These are phyloP conservation scores for Apostasia shenzhenica DNA, from an alignment of 106 monocot species.

Conservation along the genomic window DNA sequence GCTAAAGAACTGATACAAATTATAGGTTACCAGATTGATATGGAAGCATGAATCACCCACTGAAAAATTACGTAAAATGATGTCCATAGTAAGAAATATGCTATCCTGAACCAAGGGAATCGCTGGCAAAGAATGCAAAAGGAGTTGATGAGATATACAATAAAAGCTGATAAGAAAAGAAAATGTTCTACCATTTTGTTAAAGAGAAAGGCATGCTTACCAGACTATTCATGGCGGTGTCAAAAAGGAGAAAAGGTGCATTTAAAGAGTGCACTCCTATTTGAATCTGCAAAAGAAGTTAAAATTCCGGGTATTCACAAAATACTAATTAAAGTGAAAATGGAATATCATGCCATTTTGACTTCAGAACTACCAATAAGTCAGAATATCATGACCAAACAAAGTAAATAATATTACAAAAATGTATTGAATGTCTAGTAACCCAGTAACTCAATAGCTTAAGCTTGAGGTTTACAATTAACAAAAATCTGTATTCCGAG, in stretches of 20 bases:
- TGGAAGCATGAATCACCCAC: conserved; percentile 58
- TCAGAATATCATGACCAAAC: no score
- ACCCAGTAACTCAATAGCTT: no score
- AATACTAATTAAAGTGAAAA: no score
- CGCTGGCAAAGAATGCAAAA: conserved; percentile 24
- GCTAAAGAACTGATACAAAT: not conserved
- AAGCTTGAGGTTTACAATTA: no score
- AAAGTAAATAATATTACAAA: no score
- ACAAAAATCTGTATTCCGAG: no score
- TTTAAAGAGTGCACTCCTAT: conserved; percentile 81
- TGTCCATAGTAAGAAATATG: conserved; percentile 65
- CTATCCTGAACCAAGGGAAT: conserved; percentile 74
- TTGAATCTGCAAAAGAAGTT: conserved; percentile 32
- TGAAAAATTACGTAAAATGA: conserved; percentile 57
- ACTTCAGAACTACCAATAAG: no score
- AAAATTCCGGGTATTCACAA: not conserved
- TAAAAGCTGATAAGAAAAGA: not conserved
- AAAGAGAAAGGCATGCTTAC: conserved; percentile 24
- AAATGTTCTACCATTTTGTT: not conserved
- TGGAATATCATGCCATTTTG: no score
- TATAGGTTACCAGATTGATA: conserved; percentile 26
- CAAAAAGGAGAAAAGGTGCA: conserved; percentile 59
- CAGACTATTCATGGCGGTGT: conserved; percentile 61
- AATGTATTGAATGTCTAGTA: no score
- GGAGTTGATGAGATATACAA: not conserved